Evolutionary conservation across 345 rosid genomes (phyloP).

Genomic region (Trapa bicornis): DNA sequence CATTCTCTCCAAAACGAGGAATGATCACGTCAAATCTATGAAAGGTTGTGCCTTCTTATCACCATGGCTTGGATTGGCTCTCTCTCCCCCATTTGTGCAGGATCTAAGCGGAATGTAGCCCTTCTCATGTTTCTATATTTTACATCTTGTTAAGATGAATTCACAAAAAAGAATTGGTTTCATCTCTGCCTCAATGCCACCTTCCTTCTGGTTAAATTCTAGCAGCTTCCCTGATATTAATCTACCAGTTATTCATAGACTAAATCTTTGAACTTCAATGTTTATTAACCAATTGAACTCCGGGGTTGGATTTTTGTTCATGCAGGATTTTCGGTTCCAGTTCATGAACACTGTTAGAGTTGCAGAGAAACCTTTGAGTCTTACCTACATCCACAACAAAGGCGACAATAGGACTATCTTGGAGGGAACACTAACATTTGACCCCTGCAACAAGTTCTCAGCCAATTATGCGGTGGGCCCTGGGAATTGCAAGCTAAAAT

Average conservation of each 20-base stretch:
- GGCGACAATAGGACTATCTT: constrained; percentile 52
- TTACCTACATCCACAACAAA: constrained; percentile 67
- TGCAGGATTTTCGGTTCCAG: constrained; percentile 84
- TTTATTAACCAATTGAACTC: background rate
- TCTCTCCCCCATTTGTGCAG: background rate
- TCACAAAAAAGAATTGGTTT: background rate
- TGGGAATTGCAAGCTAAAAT: constrained; percentile 70
- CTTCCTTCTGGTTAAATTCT: background rate
- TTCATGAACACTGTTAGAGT: constrained; percentile 68
- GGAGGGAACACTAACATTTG: constrained; percentile 51
- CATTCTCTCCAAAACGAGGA: background rate
- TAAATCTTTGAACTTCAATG: background rate
- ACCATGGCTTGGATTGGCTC: background rate
- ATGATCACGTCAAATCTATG: background rate
- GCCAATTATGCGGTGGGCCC: constrained; percentile 68
- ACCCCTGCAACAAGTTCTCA: constrained; percentile 65
- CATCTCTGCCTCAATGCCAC: background rate
- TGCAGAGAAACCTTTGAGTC: constrained; percentile 66
- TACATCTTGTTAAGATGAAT: background rate
- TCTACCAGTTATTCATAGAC: background rate
- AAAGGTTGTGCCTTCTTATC: background rate
- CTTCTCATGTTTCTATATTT: background rate
- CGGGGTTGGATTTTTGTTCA: background rate
- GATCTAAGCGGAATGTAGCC: background rate
- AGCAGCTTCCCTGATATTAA: background rate